Percentiles rank a stretch among this genome's conserved stretches.
These are phyloP conservation scores for Phyllosticta citribraziliensis DNA, from an alignment of 2,329 filamentous ascomycete species.

Conservation along the genomic window DNA sequence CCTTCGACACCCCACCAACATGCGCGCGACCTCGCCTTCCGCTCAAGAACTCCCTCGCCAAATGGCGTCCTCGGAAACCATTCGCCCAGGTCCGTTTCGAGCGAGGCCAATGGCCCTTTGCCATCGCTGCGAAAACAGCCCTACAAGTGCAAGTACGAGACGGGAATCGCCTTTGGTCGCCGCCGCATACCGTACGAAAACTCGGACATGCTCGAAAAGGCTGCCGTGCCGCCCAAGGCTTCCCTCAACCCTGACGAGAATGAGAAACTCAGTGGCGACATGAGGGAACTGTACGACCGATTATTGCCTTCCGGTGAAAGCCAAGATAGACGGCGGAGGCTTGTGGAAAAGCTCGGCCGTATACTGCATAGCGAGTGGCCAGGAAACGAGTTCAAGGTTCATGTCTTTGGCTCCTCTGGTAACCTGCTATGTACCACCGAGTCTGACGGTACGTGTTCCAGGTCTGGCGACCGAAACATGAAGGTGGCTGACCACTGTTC, in stretches of 20 bases:
- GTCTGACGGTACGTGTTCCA: conserved; percentile 65
- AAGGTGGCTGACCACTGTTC: conserved; percentile 16
- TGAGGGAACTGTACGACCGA: conserved; percentile 73
- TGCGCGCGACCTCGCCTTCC: conserved; percentile 72
- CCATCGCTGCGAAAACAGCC: conserved; percentile 57
- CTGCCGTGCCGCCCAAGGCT: conserved; percentile 57
- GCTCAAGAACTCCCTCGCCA: conserved; percentile 68
- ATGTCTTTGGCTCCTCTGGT: conserved; percentile 95
- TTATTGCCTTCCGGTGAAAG: conserved; percentile 75
- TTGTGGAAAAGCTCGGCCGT: conserved; percentile 80
- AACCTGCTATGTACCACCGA: conserved; percentile 91
- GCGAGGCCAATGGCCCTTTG: conserved; percentile 70
- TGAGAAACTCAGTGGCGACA: conserved; percentile 61
- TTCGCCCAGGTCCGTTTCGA: conserved; percentile 83
- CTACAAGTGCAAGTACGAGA: conserved; percentile 76
- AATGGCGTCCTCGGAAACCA: conserved; percentile 61
- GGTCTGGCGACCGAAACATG: not conserved
- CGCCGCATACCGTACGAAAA: conserved; percentile 87
- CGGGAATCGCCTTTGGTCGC: conserved; percentile 67
- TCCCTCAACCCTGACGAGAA: conserved; percentile 29
- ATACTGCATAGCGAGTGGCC: conserved; percentile 90
- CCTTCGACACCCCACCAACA: conserved; percentile 89
- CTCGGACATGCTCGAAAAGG: conserved; percentile 69
- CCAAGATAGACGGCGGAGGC: conserved; percentile 60
- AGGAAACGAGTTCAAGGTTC: conserved; percentile 76